These are phyloP conservation scores for Plantago major DNA, from an alignment of 257 asterid species.

Conservation along the genomic window DNA sequence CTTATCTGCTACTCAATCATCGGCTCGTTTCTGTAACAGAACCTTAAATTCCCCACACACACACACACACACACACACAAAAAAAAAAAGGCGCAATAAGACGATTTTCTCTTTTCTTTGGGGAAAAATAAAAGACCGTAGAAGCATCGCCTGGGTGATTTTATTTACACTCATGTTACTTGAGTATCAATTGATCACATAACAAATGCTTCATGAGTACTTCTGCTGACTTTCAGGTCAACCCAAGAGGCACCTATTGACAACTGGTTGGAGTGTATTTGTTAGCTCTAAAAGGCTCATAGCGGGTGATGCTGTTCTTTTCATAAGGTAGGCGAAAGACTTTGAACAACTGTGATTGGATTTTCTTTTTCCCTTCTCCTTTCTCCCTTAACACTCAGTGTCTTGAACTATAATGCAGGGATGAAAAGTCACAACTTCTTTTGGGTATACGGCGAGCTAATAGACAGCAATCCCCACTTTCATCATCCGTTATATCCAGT, in stretches of 20 bases:
- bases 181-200: background rate
- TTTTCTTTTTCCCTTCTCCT: background rate
- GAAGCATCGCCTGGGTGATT: too few species aligned
- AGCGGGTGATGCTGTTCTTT: conserved; percentile 94
- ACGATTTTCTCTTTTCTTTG: too few species aligned
- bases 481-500: conserved; percentile 88
- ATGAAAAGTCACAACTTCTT: conserved; percentile 83
- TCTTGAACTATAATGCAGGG: conserved; percentile 40
- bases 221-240: conserved; percentile 55
- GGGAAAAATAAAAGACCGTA: too few species aligned
- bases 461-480: conserved; percentile 79
- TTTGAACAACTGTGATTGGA: conserved; percentile 5
- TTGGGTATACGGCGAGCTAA: conserved; percentile 78
- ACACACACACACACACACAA: too few species aligned
- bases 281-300: conserved; percentile 85
- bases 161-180: too few species aligned
- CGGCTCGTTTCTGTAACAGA: too few species aligned
- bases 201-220: background rate
- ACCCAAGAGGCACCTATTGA: conserved; percentile 88
- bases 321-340: conserved; percentile 54
- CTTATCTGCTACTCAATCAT: too few species aligned
- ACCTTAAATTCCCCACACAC: too few species aligned
- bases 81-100: too few species aligned
- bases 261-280: conserved; percentile 98
- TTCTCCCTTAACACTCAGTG: conserved; percentile 11